Evolutionary conservation across 148 eudicot species (phyloP), one percentile per base, ranked within the genome.

Genomic region (Polygonum aviculare): DNA sequence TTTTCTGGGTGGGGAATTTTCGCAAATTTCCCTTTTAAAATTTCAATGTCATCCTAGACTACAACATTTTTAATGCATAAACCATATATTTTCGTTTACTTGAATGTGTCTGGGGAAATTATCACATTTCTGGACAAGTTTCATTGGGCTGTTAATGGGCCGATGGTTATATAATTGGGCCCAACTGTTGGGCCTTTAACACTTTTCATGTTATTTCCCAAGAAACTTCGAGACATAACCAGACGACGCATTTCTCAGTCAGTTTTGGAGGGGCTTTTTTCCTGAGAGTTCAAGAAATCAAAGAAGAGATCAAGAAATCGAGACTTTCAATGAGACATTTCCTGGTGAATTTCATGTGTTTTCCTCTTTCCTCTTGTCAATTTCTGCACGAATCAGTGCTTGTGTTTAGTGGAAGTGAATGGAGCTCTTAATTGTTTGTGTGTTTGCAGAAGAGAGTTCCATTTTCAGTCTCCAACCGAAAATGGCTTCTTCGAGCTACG

Each of bases 391-490:
- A 52, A 62, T 16, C 10, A 4, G 62, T 8, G 31, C 36, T 80
- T 50, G 55, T 78, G 31, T 72, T 22, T 51, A 54, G 7, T 71
- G 1, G 38, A 10, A 54, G 7, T 71, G 38, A 12, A 26, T 4
- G 65, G 9, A 3, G 40, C 8, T 31, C 31, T 26, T 26, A 26
- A 26, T 26, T 74, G 26, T 6, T 63, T 62, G 38, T 62, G 11
- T 15, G 31, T 76, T 48, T 81, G 83, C 87, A 91, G 98, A 84
- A 86, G 62, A 90, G 82, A 57, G 38, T 80, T 72, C 72, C 78
- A 52, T 33, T 52, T 63, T 57, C 73, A 52, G 38, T 52, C 69
- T 57, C 73, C 52, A 65, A 74, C 40, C 85, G 77, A 38, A 79
- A 76, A 15, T 77, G 82, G 60, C 67, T 86, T 47, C 9, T 88